These are phyloP conservation scores for Gonium pectorale DNA, from an alignment of 139 green algal species.

Conservation along the genomic window DNA sequence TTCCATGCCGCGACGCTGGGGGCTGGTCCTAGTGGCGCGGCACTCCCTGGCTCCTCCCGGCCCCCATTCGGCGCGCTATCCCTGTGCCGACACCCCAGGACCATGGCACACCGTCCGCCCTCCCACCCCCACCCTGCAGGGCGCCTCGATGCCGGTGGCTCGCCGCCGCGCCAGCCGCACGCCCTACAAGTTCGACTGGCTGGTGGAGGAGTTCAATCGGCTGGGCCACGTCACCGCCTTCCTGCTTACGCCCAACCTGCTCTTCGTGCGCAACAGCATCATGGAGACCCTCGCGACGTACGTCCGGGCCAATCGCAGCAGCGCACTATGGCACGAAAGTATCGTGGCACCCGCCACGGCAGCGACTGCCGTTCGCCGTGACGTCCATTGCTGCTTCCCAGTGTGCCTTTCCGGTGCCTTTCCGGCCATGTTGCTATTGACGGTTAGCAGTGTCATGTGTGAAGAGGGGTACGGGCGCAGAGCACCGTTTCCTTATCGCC, in stretches of 20 bases:
- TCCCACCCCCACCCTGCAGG: neutral
- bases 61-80: neutral
- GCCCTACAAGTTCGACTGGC: neutral
- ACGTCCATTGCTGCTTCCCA: no score
- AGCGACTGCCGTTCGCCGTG: no score
- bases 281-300: neutral
- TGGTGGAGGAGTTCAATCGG: neutral
- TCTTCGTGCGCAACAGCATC: constrained; percentile 13
- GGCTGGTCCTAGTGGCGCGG: no score
- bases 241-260: neutral
- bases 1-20: neutral
- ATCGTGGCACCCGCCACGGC: no score
- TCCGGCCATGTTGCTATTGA: no score
- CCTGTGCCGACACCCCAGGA: neutral
- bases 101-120: no score
- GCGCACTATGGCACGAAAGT: no score
- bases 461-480: neutral
- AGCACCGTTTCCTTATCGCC: neutral
- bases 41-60: neutral
- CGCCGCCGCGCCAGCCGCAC: neutral
- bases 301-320: no score
- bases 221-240: neutral
- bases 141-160: neutral
- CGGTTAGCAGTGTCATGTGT: neutral
- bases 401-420: no score